Evolutionary conservation across 2,329 filamentous ascomycete species (phyloP), one percentile per base, ranked within the genome.

Genomic region (Calycina marina): DNA sequence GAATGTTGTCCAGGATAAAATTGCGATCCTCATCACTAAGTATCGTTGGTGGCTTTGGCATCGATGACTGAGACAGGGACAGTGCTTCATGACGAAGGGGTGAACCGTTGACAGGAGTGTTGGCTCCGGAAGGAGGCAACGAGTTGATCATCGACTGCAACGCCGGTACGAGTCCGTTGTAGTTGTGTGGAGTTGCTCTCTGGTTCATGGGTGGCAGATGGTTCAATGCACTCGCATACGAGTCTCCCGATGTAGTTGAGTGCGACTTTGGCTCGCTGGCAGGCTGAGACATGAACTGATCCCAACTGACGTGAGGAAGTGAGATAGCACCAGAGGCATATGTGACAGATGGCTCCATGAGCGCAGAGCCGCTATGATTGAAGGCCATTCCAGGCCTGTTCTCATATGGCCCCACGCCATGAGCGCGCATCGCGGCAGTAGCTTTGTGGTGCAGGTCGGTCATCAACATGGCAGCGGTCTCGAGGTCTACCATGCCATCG

Each of bases 381-480:
- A 82, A 86, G 42, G 77, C 65, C 55, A 80, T 75, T 51, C 72
- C 69, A 18, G 67, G 60, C 52, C 57, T 63, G 40, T 64, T 60
- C 41, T 72, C 69, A 49, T 65, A 75, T 30, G 67, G 62, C 37
- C 46, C 49, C 29, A 52, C 44, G 45, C 62, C 64, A 40, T 61
- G 63, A 43, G 63, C 67, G 36, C 71, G 68, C 58, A 73, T 83
- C 48, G 74, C 65, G 37, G 72, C 77, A 59, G 86, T 88, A 50
- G 77, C 86, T 65, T 94, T 94, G 65, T 94, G 85, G 61, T 93
- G 88, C 54, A 96, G 79, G 61, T 96, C 86, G 54, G 88, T 90
- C 64, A 98, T 92, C 56, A 98, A 73, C 84, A 96, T 94, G 47
- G 90, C 90, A 47, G 90, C 90, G 49, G 88, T 85, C 67, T 98